Conservation (phyloP, 75 land plant genomes). For the Pinus taeda region DNA sequence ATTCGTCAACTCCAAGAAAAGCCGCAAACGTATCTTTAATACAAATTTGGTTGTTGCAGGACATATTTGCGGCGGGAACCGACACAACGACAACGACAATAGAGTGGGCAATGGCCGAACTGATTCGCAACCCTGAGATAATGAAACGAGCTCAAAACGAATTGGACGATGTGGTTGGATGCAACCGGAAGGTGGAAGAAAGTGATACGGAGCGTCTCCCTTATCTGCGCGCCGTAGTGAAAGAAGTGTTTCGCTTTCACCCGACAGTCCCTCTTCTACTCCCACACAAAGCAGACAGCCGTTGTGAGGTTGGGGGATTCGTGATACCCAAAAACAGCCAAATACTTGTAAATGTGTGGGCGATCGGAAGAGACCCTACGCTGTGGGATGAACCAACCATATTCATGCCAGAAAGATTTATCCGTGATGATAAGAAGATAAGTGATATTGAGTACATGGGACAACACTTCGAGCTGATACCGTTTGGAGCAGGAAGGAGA, state of each 20-base stretch:
- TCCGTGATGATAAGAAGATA: conserved; percentile 26
- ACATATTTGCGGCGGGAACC: too few relatives aligned
- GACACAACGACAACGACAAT: too few relatives aligned
- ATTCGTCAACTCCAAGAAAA: too few relatives aligned
- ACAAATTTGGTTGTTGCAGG: too few relatives aligned
- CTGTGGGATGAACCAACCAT: conserved; percentile 50
- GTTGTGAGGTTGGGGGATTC: conserved; percentile 53
- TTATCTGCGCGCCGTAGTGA: conserved; percentile 50
- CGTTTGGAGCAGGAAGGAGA: conserved; percentile 67
- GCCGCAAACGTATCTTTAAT: too few relatives aligned
- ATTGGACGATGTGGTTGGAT: conserved; percentile 20
- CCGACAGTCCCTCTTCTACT: conserved; percentile 69
- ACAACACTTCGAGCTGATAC: conserved; percentile 50
- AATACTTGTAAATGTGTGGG: conserved; percentile 56
- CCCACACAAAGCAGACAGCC: conserved; percentile 39
- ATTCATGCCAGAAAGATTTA: conserved; percentile 54
- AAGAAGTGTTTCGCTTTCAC: conserved; percentile 71
- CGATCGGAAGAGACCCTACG: conserved; percentile 51
- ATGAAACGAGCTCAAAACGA: too few relatives aligned
- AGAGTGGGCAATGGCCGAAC: too few relatives aligned
- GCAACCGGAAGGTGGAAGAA: conserved; percentile 43
- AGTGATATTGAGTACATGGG: conserved; percentile 39
- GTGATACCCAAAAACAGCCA: conserved; percentile 47
- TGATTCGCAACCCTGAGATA: too few relatives aligned
- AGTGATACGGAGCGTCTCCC: conserved; percentile 49